Base-by-base conservation (phyloP, 352 stramenopile species). In the Pythium aphanidermatum region DNA sequence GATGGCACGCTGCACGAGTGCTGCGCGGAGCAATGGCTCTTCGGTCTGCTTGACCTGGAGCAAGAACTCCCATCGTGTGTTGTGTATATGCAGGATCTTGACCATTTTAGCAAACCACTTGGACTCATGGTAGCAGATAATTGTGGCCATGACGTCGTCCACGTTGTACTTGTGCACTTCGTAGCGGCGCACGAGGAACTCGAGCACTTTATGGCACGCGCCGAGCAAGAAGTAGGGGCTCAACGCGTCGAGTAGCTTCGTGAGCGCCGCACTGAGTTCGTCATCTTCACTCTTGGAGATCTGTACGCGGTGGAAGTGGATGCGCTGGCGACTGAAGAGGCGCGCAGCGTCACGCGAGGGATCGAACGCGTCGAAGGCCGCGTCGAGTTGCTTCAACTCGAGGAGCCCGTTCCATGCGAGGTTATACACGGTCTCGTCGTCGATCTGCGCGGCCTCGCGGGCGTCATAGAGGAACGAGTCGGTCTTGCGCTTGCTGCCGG, bases 101-200 rank as follows among this genome's bases (percentile, higher is more conserved):
- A 93, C 82, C 73, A 92, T 89, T 28, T 69, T 72, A 26, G 81
- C 74, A 40, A 95, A 95, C 69, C 86, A 88, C 43, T 65, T 65
- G 19, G 70, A 86, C 58, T 94, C 81, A 49, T 95, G 85, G 58
- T 90, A 95, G 41, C 77, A 80, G 30, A 95, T 52, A 38, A 94
- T 88, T 46, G 53, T 63, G 21, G 63, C 78, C 70, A 95, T 88
- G 39, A 94, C 66, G 21, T 67, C 66, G 58, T 95, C 77, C 30
- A 95, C 78, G 37, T 95, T 95, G 55, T 76, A 85, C 5, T 72
- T 77, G 51, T 95, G 85, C 21, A 95, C 58, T 43, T 94, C 78
- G 43, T 92, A 95, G n/a, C 77, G 75, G 11, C 85, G 79, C 43
- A 95, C 76, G 49, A 95, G 68, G 46, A 92, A 95, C 61, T 95